A percentile compares a stretch with the other conserved stretches of the same genome.
Evolutionary conservation across 140 eudicot species (phyloP).

Genomic region (Flaveria floridana): DNA sequence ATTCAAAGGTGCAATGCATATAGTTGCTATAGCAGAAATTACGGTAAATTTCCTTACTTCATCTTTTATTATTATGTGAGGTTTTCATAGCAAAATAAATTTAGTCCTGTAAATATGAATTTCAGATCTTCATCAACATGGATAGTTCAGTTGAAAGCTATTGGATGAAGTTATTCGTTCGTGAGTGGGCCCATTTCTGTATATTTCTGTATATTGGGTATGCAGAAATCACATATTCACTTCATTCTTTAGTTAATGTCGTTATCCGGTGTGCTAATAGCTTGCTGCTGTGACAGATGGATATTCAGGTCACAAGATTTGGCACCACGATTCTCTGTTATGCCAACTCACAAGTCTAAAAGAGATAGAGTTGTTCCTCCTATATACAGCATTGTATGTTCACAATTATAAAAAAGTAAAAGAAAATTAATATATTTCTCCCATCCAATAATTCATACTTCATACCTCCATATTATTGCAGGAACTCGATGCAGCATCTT

Average conservation of each 20-base stretch:
- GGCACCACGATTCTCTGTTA: conserved; percentile 82
- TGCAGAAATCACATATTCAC: background rate
- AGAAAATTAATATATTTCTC: background rate
- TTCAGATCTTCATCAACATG: conserved; percentile 77
- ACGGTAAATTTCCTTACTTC: conserved; percentile 45
- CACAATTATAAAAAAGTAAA: background rate
- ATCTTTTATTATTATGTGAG: background rate
- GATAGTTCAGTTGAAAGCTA: conserved; percentile 69
- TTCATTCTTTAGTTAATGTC: background rate
- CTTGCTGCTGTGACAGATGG: conserved; percentile 56
- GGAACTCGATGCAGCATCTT: conserved; percentile 90
- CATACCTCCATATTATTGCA: conserved; percentile 28
- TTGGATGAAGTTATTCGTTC: conserved; percentile 76
- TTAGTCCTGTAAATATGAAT: conserved; percentile 12
- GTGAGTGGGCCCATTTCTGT: conserved; percentile 91
- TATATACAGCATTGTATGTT: conserved; percentile 83
- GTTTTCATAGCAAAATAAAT: background rate
- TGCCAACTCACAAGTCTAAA: conserved; percentile 70
- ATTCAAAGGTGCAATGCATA: conserved; percentile 88
- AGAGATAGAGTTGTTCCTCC: conserved; percentile 66
- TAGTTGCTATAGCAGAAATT: conserved; percentile 78
- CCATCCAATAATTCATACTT: background rate
- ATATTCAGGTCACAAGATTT: conserved; percentile 84
- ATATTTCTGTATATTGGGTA: conserved; percentile 90
- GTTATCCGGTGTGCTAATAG: conserved; percentile 16